phyloP scores from a whole-genome alignment of 495 filamentous ascomycete genomes.

The Recurvomyces mirabilis region DNA sequence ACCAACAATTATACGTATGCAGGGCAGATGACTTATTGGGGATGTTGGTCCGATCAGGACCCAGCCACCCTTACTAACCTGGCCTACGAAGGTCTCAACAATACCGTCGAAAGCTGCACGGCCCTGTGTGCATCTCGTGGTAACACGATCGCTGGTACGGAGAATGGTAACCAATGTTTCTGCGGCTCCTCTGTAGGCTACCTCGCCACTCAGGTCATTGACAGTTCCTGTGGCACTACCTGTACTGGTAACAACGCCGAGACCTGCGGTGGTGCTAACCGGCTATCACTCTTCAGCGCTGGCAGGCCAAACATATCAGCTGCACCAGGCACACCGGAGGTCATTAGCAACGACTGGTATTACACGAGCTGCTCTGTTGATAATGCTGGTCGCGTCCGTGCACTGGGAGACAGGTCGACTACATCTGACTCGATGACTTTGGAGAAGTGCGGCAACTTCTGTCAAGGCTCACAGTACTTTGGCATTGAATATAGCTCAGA shows the following conservation, averaged over 20 bases:
- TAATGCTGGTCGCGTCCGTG: slow-evolving; percentile 4
- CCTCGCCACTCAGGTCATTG: slow-evolving; percentile 9
- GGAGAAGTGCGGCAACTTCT: slow-evolving; percentile 15
- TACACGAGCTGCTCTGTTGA: slow-evolving; percentile 13
- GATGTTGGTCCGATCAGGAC: slow-evolving; percentile 19
- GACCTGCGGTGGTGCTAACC: slow-evolving; percentile 13
- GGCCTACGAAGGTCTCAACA: slow-evolving; percentile 7
- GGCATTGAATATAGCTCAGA: slow-evolving; percentile 38
- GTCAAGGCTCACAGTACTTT: slow-evolving; percentile 31
- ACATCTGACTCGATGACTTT: slow-evolving; percentile 9
- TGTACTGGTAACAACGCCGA: slow-evolving; percentile 17
- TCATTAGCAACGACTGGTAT: slow-evolving; percentile 1
- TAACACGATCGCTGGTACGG: slow-evolving; percentile 28
- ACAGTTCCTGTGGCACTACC: slow-evolving; percentile 1
- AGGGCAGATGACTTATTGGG: slow-evolving; percentile 17
- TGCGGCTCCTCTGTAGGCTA: slow-evolving; percentile 14
- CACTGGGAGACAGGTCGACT: slow-evolving; percentile 5
- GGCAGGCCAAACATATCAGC: slow-evolving; percentile 2
- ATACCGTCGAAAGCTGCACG: slow-evolving; percentile 19
- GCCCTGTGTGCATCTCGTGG: slow-evolving; percentile 20
- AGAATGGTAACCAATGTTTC: slow-evolving; percentile 14
- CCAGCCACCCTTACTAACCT: slow-evolving; percentile 4
- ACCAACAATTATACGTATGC: slow-evolving; percentile 15
- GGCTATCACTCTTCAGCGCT: slow-evolving; percentile 28
- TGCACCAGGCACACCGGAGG: slow-evolving; percentile 6